Percentiles rank a stretch among this genome's conserved stretches.
Evolutionary conservation across 2,329 filamentous ascomycete genomes (phyloP).

Genomic region (Xylaria digitata): DNA sequence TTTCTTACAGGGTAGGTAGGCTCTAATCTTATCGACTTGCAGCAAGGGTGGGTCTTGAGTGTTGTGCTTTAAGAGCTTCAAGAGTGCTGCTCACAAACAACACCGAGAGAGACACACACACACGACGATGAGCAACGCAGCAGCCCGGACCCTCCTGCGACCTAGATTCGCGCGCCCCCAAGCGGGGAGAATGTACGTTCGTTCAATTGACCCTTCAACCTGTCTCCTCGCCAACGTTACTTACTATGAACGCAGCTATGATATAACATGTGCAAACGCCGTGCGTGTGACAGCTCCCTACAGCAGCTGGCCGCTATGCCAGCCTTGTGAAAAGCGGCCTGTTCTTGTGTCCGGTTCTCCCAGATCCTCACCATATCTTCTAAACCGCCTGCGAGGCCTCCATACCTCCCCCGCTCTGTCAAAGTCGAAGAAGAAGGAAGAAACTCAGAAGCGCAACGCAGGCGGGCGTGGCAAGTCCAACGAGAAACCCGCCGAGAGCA

Average conservation of each 20-base stretch:
- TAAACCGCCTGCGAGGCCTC: slow-evolving; percentile 13
- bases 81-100: slow-evolving; percentile 8
- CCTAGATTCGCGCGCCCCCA: slow-evolving; percentile 35
- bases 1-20: no score
- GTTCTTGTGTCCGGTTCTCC: not conserved
- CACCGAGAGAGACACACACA: not conserved
- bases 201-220: slow-evolving; percentile 37
- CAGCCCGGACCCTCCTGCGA: slow-evolving; percentile 39
- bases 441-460: slow-evolving; percentile 9
- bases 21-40: no score
- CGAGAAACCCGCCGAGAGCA: slow-evolving; percentile 9
- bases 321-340: not conserved
- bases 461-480: slow-evolving; percentile 6
- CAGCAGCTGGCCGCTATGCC: slow-evolving; percentile 16
- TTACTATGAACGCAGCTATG: slow-evolving; percentile 24
- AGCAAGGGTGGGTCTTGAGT: no score
- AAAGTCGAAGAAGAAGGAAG: slow-evolving; percentile 36
- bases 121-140: slow-evolving; percentile 39
- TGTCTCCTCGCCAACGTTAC: slow-evolving; percentile 14
- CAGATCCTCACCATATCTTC: not conserved
- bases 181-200: slow-evolving; percentile 36
- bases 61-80: not conserved
- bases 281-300: slow-evolving; percentile 16
- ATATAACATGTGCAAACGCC: slow-evolving; percentile 36
- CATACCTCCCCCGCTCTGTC: slow-evolving; percentile 17